Conservation (phyloP, 305 asterid genomes). For the Rubia balearica region DNA sequence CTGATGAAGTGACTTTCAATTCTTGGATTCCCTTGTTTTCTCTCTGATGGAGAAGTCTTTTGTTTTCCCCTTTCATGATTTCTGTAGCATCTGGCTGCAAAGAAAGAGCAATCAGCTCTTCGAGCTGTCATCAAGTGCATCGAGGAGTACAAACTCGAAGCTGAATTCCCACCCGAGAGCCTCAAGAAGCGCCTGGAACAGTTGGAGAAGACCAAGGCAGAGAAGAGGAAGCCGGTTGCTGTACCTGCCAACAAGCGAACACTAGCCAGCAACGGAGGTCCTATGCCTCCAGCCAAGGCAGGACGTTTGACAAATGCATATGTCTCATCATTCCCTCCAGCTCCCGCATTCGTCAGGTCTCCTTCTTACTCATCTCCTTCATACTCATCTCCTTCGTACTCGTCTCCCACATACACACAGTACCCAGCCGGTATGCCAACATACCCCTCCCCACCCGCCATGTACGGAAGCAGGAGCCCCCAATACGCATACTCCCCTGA, state of each 20-base stretch:
- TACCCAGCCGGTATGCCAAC: slow-evolving; percentile 63
- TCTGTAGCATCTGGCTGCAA: slow-evolving; percentile 78
- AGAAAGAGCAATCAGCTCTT: slow-evolving; percentile 93
- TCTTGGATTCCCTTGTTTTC: not conserved
- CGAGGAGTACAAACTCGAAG: slow-evolving; percentile 87
- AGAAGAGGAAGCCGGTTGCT: slow-evolving; percentile 69
- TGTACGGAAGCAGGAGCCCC: slow-evolving; percentile 69
- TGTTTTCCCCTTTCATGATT: not conserved
- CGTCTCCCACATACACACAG: slow-evolving; percentile 58
- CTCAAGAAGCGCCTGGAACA: slow-evolving; percentile 90
- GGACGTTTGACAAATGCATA: slow-evolving; percentile 95
- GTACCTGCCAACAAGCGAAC: slow-evolving; percentile 92
- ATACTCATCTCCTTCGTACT: not conserved
- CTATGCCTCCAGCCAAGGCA: slow-evolving; percentile 99
- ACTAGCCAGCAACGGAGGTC: slow-evolving; percentile 81
- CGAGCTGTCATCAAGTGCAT: slow-evolving; percentile 92
- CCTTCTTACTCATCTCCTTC: slow-evolving; percentile 13
- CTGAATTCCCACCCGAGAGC: slow-evolving; percentile 71
- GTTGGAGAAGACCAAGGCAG: slow-evolving; percentile 65
- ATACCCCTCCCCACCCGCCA: slow-evolving; percentile 61
- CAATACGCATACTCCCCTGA: slow-evolving; percentile 78
- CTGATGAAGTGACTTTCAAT: not conserved
- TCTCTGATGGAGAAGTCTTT: not conserved
- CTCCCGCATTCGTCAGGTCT: slow-evolving; percentile 68
- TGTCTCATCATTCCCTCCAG: slow-evolving; percentile 89